Evolutionary conservation across 768 basidiomycete species (phyloP).

Genomic region (Lactarius psammicola): DNA sequence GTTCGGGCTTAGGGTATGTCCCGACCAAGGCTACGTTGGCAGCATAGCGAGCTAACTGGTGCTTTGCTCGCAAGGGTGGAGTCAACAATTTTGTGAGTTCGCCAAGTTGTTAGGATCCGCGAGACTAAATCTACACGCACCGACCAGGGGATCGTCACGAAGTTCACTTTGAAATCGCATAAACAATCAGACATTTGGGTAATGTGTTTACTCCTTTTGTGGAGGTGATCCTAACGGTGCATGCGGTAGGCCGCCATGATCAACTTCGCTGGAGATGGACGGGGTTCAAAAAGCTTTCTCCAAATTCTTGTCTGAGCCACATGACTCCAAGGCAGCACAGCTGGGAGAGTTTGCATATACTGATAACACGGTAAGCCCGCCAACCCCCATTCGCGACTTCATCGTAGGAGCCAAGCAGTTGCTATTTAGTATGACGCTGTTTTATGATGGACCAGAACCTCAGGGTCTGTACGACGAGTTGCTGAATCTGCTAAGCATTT

Average conservation of each 20-base stretch:
- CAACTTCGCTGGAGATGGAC: conserved; percentile 3
- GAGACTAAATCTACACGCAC: not conserved
- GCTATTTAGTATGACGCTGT: not conserved
- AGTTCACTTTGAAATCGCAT: conserved; percentile 19
- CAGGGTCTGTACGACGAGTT: conserved; percentile 15
- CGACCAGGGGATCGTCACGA: conserved; percentile 23
- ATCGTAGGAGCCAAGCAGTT: not conserved
- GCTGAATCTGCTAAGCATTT: not conserved
- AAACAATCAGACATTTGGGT: conserved; percentile 22
- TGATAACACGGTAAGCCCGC: not conserved
- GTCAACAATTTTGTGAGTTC: conserved; percentile 22
- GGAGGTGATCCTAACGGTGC: not conserved
- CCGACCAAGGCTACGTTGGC: too few species aligned
- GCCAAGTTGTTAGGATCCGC: too few species aligned
- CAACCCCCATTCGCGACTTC: not conserved
- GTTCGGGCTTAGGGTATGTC: conserved; percentile 22
- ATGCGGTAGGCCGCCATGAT: conserved; percentile 6
- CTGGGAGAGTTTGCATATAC: not conserved
- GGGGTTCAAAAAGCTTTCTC: conserved; percentile 1
- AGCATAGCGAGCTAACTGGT: not conserved
- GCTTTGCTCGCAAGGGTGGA: conserved; percentile 3
- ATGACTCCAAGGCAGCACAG: conserved; percentile 8
- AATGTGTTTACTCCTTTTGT: not conserved
- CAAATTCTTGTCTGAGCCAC: not conserved
- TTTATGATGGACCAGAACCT: conserved; percentile 16